phyloP scores from a whole-genome alignment of 768 basidiomycete genomes.

The Boletus rufocinnamomeus region DNA sequence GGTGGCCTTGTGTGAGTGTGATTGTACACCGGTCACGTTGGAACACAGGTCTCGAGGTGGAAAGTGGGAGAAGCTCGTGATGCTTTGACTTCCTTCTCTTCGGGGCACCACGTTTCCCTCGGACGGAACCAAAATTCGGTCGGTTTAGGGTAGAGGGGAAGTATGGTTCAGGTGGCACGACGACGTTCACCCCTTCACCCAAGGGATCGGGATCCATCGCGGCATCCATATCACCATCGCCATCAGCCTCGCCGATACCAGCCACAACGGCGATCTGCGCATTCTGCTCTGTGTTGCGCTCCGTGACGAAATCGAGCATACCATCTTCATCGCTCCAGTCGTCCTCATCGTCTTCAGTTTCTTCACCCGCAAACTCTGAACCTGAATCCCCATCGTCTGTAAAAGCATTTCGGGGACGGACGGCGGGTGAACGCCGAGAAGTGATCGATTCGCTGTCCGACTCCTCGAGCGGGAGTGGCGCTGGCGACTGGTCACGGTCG shows the following conservation, averaged over 20 bases:
- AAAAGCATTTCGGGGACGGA: constrained; percentile 63
- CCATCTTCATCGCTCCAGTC: constrained; percentile 59
- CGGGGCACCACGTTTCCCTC: constrained; percentile 38
- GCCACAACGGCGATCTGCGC: constrained; percentile 47
- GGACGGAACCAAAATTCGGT: constrained; percentile 40
- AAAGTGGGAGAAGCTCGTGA: constrained; percentile 63
- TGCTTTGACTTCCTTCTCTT: constrained; percentile 62
- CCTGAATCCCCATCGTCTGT: constrained; percentile 62
- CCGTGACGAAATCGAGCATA: constrained; percentile 76
- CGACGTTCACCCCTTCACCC: constrained; percentile 90
- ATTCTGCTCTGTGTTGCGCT: constrained; percentile 87
- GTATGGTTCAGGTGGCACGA: constrained; percentile 81
- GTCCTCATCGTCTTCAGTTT: constrained; percentile 58
- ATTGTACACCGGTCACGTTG: constrained; percentile 93
- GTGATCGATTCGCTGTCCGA: constrained; percentile 49
- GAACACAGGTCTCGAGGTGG: constrained; percentile 79
- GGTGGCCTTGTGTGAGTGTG: constrained; percentile 83
- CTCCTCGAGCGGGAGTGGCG: constrained; percentile 57
- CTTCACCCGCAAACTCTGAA: constrained; percentile 54
- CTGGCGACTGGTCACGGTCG: constrained; percentile 56
- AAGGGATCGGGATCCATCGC: constrained; percentile 74
- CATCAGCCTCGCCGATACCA: constrained; percentile 32
- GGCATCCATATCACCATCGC: constrained; percentile 53
- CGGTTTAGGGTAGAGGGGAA: constrained; percentile 74
- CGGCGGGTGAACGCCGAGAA: constrained; percentile 39